Evolutionary conservation across 768 basidiomycete genomes (phyloP), one percentile per base, ranked within the genome.

Genomic region (Chalciporus piperatus): DNA sequence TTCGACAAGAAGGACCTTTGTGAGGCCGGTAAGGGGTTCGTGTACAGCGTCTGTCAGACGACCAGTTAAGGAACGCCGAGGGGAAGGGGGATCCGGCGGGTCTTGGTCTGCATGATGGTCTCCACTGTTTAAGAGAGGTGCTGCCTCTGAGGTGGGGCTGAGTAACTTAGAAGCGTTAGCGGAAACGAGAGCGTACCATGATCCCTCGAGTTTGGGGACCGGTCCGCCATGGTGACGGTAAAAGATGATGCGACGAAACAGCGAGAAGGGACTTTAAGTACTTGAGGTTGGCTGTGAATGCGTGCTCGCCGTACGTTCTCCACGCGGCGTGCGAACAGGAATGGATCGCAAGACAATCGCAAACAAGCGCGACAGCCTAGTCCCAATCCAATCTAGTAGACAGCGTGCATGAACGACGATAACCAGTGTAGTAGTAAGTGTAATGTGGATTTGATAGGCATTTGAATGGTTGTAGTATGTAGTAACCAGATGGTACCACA

Each of bases 21-120:
- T 85, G 54, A 97, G 79, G 19, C 87, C 77, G 1, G 92, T 92
- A 32, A 98, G 79, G 1, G 88, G 87, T 61, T 92, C 87, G 56
- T 85, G 83, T 4, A 83, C 80, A 51, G 83, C 73, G 11, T 79
- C 69, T 23, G 80, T 75, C 40, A 87, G 62, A 38, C 64, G 61
- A 19, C 63, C 62, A 9, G 61, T 41, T 7, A 61, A 20, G 14
- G 69, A 57, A 40, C 57, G 70, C 13, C 54, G 60, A 72, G 79
- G 55, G 1, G 64, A 82, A 71, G 39, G 74, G 53, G 61, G 64
- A 38, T 58, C 66, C 19, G 59, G 56, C 11, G 60, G 63, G 41
- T 59, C 64, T 25, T 66, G 70, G 47, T 76, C 70, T 38, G 74
- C 64, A 1, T 76, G 76, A 16, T 71, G 64, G 16, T 75, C 77